Conservation (phyloP, 768 basidiomycete genomes). For the Pseudohyphozyma bogoriensis region DNA sequence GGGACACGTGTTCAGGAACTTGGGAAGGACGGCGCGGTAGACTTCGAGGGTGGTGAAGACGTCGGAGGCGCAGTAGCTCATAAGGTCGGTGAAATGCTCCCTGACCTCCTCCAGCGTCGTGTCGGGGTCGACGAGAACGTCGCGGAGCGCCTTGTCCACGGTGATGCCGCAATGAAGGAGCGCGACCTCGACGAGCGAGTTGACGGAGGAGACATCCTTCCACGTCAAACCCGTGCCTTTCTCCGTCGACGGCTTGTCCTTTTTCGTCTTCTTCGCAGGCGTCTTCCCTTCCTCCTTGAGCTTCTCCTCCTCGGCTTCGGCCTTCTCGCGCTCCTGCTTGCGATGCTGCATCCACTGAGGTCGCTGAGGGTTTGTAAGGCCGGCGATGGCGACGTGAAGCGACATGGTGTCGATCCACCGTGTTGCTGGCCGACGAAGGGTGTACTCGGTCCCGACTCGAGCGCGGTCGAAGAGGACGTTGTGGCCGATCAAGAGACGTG, state of each 20-base stretch:
- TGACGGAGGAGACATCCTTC: slow-evolving; percentile 87
- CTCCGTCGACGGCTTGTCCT: slow-evolving; percentile 33
- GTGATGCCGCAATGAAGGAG: slow-evolving; percentile 73
- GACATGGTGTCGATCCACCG: slow-evolving; percentile 92
- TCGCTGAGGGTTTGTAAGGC: slow-evolving; percentile 88
- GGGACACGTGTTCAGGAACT: slow-evolving; percentile 72
- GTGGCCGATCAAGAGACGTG: slow-evolving; percentile 76
- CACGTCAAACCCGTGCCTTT: slow-evolving; percentile 56
- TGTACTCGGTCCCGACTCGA: slow-evolving; percentile 73
- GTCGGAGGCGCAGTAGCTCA: slow-evolving; percentile 77
- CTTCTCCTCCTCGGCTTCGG: slow-evolving; percentile 36
- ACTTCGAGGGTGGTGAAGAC: slow-evolving; percentile 76
- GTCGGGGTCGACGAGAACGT: slow-evolving; percentile 55
- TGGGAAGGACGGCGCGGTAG: slow-evolving; percentile 62
- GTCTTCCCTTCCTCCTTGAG: neutral
- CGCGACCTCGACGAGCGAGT: slow-evolving; percentile 85
- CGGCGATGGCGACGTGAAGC: slow-evolving; percentile 82
- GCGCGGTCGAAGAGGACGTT: slow-evolving; percentile 90
- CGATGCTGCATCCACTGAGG: slow-evolving; percentile 83
- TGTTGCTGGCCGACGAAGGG: slow-evolving; percentile 52
- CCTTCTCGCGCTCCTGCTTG: slow-evolving; percentile 42
- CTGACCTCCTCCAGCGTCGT: slow-evolving; percentile 21
- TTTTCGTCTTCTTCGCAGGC: neutral
- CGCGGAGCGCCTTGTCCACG: slow-evolving; percentile 65
- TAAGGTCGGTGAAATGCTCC: slow-evolving; percentile 48